Evolutionary conservation across 2,329 filamentous ascomycete species (phyloP).

Genomic region (Spiromastix sp.): DNA sequence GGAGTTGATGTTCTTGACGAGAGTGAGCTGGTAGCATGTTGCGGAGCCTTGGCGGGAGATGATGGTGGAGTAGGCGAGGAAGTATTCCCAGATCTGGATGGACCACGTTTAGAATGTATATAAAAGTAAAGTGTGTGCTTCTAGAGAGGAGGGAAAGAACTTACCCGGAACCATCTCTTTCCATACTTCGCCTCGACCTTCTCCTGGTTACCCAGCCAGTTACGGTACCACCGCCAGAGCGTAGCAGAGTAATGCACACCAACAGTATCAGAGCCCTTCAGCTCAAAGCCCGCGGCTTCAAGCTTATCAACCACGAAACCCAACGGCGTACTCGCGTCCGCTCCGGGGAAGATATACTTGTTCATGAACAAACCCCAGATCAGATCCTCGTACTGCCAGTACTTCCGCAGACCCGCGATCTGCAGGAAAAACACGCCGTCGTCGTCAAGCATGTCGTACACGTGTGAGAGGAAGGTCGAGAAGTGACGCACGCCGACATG

Average conservation of each 20-base stretch:
- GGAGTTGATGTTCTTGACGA: constrained; percentile 85
- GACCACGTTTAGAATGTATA: too few relatives aligned
- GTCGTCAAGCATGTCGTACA: constrained; percentile 91
- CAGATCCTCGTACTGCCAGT: constrained; percentile 96
- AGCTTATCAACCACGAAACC: constrained; percentile 77
- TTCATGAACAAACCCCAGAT: constrained; percentile 99
- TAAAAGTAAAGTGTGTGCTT: not conserved
- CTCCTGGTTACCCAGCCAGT: constrained; percentile 90
- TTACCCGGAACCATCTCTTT: constrained; percentile 84
- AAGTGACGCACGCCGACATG: constrained; percentile 94
- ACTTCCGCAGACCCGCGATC: constrained; percentile 84
- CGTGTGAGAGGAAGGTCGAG: constrained; percentile 67
- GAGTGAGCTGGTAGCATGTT: constrained; percentile 76
- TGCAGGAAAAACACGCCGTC: constrained; percentile 95
- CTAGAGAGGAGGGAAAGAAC: constrained; percentile 25
- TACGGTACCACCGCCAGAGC: constrained; percentile 96
- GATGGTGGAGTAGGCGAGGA: constrained; percentile 78
- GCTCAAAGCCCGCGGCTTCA: constrained; percentile 78
- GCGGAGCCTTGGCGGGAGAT: constrained; percentile 72
- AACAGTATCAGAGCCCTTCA: constrained; percentile 86
- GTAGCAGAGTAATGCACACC: constrained; percentile 96
- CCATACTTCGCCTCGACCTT: constrained; percentile 95
- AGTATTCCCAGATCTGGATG: constrained; percentile 75
- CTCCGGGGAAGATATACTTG: constrained; percentile 97
- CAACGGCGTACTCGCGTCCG: constrained; percentile 87